Evolutionary conservation across 208 protist species (phyloP), one percentile per base, ranked within the genome.

Genomic region (Acanthamoeba lenticulata): DNA sequence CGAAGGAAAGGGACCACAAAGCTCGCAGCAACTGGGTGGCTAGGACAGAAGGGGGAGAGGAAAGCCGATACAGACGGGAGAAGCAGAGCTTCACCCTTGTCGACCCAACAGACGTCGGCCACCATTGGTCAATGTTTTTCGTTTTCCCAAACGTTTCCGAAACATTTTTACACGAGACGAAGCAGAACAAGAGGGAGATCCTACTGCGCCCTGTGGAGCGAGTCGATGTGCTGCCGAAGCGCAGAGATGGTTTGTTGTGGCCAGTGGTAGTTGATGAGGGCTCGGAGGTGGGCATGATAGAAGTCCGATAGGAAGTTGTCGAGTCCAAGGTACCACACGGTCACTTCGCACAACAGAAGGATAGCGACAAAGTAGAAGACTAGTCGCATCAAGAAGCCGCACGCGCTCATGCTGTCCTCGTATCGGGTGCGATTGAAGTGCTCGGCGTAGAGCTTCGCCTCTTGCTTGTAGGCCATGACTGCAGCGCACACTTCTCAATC

Each of bases 1-100:
- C 24, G 9, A 1, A 79, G 4, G 69, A 85, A 85, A 85, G 74
- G 74, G 55, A 55, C 74, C 74, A 85, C 74, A 85, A 85, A 85
- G 74, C 74, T 85, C 74, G 32, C 72, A 55, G 42, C 74, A 85
- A 74, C 74, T n/a, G 40, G 36, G 74, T 34, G 15, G 67, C 0
- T 29, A 45, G 74, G n/a, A 85, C 15, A 6, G 69, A 36, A 27
- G 74, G 44, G 74, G 65, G 17, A 40, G 74, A 85, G 38, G 74
- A 55, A 85, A 85, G 24, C 4, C 74, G 44, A 55, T 55, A 19
- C 74, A 19, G 7, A 4, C 1, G 42, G 5, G 74, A 15, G 7
- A 85, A 85, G 74, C 6, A 74, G 34, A 44, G 5, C 36, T 5
- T 44, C 1, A 1, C 17, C n/a, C 27, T 55, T 85, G 74, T 85